phyloP scores from a whole-genome alignment of 371 early-diverging fungal genomes.

The Dichotomocladium elegans region DNA sequence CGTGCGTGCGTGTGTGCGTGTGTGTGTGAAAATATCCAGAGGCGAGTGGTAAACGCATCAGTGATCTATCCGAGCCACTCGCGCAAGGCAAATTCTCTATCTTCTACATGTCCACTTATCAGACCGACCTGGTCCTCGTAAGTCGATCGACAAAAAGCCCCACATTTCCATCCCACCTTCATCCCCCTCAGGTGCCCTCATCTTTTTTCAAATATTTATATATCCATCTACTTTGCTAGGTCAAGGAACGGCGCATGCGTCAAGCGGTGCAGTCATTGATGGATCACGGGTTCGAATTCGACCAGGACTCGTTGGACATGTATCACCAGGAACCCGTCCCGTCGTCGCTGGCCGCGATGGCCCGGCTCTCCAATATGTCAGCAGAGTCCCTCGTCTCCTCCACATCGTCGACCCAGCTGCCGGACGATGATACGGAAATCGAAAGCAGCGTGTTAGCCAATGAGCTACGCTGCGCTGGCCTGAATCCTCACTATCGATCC shows the following conservation, averaged over 20 bases:
- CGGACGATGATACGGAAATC: neutral
- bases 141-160: too few relatives aligned
- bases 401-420: conserved; percentile 1
- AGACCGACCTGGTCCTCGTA: conserved; percentile 74
- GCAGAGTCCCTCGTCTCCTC: conserved; percentile 6
- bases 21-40: conserved; percentile 35
- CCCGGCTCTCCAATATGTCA: conserved; percentile 4
- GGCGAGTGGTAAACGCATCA: conserved; percentile 68
- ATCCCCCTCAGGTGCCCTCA: too few relatives aligned
- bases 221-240: conserved; percentile 23
- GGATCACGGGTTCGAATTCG: conserved; percentile 50
- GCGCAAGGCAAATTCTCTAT: conserved; percentile 65
- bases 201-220: neutral
- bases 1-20: neutral
- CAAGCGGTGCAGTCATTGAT: conserved; percentile 56
- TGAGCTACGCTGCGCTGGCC: conserved; percentile 59
- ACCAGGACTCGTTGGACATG: conserved; percentile 35
- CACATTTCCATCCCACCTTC: too few relatives aligned
- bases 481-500: conserved; percentile 48
- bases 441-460: conserved; percentile 40
- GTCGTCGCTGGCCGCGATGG: neutral
- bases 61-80: conserved; percentile 65
- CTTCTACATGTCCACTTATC: conserved; percentile 71
- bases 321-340: conserved; percentile 1
- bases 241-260: conserved; percentile 58